Evolutionary conservation across 1,284 basidiomycete genomes (phyloP), one percentile per base, ranked within the genome.

Genomic region (Filobasidium uniguttulatum): DNA sequence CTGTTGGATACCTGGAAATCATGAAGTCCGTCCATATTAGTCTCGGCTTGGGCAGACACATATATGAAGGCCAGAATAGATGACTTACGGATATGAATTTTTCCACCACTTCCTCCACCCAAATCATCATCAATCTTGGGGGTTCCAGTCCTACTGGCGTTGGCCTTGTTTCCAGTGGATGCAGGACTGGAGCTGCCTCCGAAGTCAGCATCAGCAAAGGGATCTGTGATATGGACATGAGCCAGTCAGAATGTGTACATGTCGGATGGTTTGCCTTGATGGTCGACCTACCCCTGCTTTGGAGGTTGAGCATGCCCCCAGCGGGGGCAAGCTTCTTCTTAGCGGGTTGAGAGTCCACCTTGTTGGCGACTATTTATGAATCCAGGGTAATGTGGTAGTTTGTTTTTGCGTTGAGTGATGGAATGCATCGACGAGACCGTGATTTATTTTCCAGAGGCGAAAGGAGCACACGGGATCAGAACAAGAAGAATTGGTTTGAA

Each of bases 171-270:
- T 3, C 40, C 40, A 23, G 40, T 26, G 34, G 62, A 64, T 17
- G 58, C 60, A 17, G 59, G 48, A 33, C 58, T 55, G 37, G 59
- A 57, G 35, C 46, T 48, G 54, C 75, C 73, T 68, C 73, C 77
- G 69, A 85, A 78, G 67, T 52, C 82, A 71, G 84, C 83, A 72
- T 88, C 87, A 74, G 83, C 85, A 76, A 91, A 90, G 74, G 88
- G 89, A 79, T 93, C 88, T 90, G 59, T 25, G 50, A 2, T 41
- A 22, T 45, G 33, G 12, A 40, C 50, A 73, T 66, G 65, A 65
- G 69, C 67, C 69, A 71, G 60, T 51, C 47, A 43, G 38, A 46
- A 44, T 47, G 35, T 44, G 29, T 41, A 38, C 47, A 23, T 28
- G 43, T 28, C 29, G 22, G 33, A 19, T n/a, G 30, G 26, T 15